Evolutionary conservation across 2,329 filamentous ascomycete genomes (phyloP), one percentile per base, ranked within the genome.

Genomic region (Hawksworthiomyces lignivorus): DNA sequence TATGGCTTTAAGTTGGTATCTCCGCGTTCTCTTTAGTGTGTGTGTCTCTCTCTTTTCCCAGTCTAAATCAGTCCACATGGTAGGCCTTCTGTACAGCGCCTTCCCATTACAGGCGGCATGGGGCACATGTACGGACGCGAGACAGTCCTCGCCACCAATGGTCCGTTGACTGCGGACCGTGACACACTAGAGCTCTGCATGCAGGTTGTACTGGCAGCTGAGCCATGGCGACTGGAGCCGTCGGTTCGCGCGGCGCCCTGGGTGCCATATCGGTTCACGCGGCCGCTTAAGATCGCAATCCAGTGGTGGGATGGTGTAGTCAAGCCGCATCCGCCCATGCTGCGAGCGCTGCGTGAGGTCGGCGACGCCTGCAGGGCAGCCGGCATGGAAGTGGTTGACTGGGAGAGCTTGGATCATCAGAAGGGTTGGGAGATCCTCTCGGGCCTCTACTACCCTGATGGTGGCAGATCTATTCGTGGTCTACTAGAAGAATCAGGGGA

Each of bases 171-270:
- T 14, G 20, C 27, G 12, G 27, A 29, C 12, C 26, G 36, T 6
- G 26, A 29, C 12, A 18, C 27, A 6, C 52, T 84, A 12, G 69
- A 68, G 28, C 57, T 85, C 3, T 45, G 35, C 2, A 67, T 77
- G 3, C 70, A 76, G 50, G 62, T 70, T 0, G 54, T 84, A 3
- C 60, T 87, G 2, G 65, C 62, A 10, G 69, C 69, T 19, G 52
- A 75, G 36, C 82, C 82, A 0, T 87, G 82, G 82, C 1, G 61
- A 73, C 47, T 67, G 68, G 82, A 87, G 54, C 81, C 82, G 0
- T 61, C 79, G 1, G 77, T 81, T 0, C 60, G 77, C 7, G 77
- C 82, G 15, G 63, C 86, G 1, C 81, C 81, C 0, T 87, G 39
- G 39, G 14, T 14, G 26, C 0, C 67, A 20, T 72, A 67, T 0